Evolutionary conservation across 2,329 filamentous ascomycete genomes (phyloP), one percentile per base, ranked within the genome.

Genomic region (Neopestalotiopsis sp.): DNA sequence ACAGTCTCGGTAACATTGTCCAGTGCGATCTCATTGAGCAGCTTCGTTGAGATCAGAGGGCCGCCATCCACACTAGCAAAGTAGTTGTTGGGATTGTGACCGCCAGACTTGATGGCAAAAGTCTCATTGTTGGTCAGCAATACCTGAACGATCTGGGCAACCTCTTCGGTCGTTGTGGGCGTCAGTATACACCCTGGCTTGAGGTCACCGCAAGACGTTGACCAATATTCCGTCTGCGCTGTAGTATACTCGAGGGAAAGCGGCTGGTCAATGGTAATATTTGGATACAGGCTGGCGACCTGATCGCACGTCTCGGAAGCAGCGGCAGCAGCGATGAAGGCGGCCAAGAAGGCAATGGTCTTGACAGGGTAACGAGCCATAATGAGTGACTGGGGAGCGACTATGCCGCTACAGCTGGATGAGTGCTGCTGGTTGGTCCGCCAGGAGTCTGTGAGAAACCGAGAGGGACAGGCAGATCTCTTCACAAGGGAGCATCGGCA

Each of bases 91-190:
- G 87, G 84, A 68, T 85, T 87, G 76, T 90, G 88, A 1, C 88
- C 88, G 34, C 88, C 88, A 7, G 85, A 85, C 72, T 87, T 86
- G 72, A 88, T 77, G 6, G 88, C 87, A 71, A 90, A 90, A 2
- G 75, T 77, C 67, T 85, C 85, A 49, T 82, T 79, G 57, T 82
- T 82, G 42, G 82, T 76, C 7, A 80, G 81, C 13, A 90, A 80
- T 38, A 85, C 79, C 32, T 80, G 81, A 61, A 90, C 81, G n/a
- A 88, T 82, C 10, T 81, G 80, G 0, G 86, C 81, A 49, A 90
- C 86, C 73, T 90, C 86, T 17, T 83, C 77, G 0, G 83, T 79
- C 42, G 81, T 86, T 13, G 79, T 79, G 2, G 87, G 86, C 57
- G 81, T 80, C 61, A 86, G 78, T 66, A 85, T 84, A 70, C 85